Percentiles rank a stretch among this genome's conserved stretches.
phyloP scores from a whole-genome alignment of 495 filamentous ascomycete genomes.

The Penicillium ucsense region DNA sequence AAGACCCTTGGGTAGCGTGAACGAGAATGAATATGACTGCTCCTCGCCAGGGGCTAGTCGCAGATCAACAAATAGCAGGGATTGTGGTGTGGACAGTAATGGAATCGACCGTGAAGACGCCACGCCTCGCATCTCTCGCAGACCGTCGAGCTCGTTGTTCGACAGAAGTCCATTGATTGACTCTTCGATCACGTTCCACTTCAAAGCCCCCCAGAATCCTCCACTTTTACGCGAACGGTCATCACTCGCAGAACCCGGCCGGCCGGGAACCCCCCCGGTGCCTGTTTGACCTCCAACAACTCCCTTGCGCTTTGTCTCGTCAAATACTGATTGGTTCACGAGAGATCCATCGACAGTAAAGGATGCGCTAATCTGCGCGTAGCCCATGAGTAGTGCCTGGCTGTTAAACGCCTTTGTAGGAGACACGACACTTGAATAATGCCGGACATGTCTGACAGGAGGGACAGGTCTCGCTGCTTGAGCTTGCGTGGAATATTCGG shows the following conservation, averaged over 20 bases:
- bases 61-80: constrained; percentile 90
- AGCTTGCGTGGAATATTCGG: constrained; percentile 60
- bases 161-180: constrained; percentile 81
- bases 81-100: constrained; percentile 89
- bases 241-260: constrained; percentile 11
- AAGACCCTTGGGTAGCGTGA: constrained; percentile 73
- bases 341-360: constrained; percentile 89
- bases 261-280: constrained; percentile 54
- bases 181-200: constrained; percentile 82
- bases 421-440: constrained; percentile 47
- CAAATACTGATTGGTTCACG: constrained; percentile 80
- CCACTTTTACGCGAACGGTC: constrained; percentile 67
- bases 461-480: constrained; percentile 30
- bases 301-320: constrained; percentile 90
- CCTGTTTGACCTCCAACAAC: constrained; percentile 75
- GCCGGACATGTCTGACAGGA: constrained; percentile 42
- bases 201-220: constrained; percentile 73
- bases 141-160: constrained; percentile 75
- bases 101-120: constrained; percentile 74
- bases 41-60: constrained; percentile 82
- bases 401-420: constrained; percentile 37
- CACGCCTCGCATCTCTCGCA: constrained; percentile 86
- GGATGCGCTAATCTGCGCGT: constrained; percentile 85
- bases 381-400: constrained; percentile 94
- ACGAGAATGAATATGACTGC: constrained; percentile 74